Conservation (phyloP, 345 rosid species). For the Eucalyptus tenuipes region DNA sequence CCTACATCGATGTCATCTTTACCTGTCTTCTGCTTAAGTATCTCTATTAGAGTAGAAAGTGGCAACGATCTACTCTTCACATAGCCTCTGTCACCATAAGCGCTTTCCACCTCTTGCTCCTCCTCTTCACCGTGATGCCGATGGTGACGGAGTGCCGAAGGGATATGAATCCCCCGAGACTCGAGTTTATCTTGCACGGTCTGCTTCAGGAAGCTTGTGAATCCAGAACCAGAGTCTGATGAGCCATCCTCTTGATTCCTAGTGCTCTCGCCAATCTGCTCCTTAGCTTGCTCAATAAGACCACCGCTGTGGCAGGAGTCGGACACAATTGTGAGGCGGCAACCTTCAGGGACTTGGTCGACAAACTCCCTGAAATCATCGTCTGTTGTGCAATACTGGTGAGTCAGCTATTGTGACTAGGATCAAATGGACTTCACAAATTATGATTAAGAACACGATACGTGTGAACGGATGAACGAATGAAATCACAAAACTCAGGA, state of each 20-base stretch:
- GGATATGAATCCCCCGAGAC: conserved; percentile 50
- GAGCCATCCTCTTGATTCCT: not conserved
- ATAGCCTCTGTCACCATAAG: conserved; percentile 22
- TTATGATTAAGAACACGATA: not conserved
- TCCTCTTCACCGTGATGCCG: conserved; percentile 10
- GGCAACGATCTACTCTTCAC: conserved; percentile 61
- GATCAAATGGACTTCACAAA: not conserved
- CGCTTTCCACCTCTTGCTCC: conserved; percentile 24
- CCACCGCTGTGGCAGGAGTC: conserved; percentile 98
- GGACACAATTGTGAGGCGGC: conserved; percentile 60
- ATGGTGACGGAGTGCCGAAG: conserved; percentile 29
- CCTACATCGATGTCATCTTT: conserved; percentile 74
- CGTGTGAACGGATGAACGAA: not conserved
- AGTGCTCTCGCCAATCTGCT: conserved; percentile 93
- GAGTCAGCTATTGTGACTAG: not conserved
- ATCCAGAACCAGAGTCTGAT: conserved; percentile 20
- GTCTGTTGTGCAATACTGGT: conserved; percentile 24
- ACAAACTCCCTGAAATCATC: conserved; percentile 88
- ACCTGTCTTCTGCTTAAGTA: conserved; percentile 82
- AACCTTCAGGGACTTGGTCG: conserved; percentile 54
- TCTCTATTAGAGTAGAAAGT: conserved; percentile 74
- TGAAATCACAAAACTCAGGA: not conserved
- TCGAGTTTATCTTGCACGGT: conserved; percentile 39
- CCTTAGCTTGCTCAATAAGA: conserved; percentile 83
- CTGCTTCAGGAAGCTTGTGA: conserved; percentile 37